Percentiles rank a stretch among this genome's conserved stretches.
Evolutionary conservation across 2,329 filamentous ascomycete species (phyloP).

Genomic region (Colletotrichum salicis): DNA sequence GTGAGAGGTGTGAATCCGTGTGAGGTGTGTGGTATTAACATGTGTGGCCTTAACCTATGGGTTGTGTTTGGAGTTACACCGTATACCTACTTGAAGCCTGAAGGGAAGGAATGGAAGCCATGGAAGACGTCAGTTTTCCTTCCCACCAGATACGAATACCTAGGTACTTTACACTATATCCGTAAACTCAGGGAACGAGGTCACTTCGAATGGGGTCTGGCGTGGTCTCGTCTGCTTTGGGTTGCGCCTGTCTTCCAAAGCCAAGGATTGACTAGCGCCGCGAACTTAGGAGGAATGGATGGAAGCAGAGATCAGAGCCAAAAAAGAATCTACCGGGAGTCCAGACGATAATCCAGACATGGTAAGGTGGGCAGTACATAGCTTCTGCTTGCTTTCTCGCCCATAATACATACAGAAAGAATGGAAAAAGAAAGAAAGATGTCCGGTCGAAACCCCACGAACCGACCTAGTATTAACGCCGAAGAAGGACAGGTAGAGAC

Average conservation of each 20-base stretch:
- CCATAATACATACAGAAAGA: not conserved
- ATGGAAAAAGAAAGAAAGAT: not conserved
- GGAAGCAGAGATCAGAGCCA: conserved; percentile 8
- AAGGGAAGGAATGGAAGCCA: not conserved
- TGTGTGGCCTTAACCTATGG: not conserved
- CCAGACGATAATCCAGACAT: conserved; percentile 12
- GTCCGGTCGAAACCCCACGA: not conserved
- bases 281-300: conserved; percentile 11
- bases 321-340: not conserved
- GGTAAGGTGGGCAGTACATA: conserved; percentile 6
- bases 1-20: not conserved
- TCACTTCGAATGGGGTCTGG: not conserved
- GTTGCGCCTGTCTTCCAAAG: not conserved
- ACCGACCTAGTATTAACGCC: not conserved
- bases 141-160: not conserved
- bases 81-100: not conserved
- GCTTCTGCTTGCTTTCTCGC: not conserved
- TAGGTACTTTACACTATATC: too few species aligned
- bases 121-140: not conserved
- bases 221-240: not conserved
- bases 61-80: not conserved
- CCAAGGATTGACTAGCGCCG: conserved; percentile 12
- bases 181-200: not conserved
- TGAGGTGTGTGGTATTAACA: not conserved
- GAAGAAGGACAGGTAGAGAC: not conserved